Base-by-base conservation (phyloP, 1,284 basidiomycete species). In the Leucoagaricus sp. region DNA sequence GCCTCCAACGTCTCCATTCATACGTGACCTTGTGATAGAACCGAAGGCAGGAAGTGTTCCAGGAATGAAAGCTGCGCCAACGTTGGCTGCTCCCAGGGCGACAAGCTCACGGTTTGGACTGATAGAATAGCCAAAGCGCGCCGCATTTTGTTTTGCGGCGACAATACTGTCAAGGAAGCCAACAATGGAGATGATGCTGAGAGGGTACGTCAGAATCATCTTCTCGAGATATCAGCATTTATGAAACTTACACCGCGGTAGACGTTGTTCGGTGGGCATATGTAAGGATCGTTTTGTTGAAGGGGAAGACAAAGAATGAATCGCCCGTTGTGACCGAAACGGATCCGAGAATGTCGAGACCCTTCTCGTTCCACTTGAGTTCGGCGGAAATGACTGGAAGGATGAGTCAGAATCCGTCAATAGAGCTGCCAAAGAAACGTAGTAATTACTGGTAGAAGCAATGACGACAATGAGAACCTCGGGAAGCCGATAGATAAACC, bases 61-160 rank as follows among this genome's bases (percentile, higher is more conserved):
- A 3, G 92, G 90, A 54, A 96, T 74, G 64, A 94, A 89, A 0
- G 92, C 89, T 0, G 80, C 86, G 2, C 76, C 80, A 23, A 97
- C 75, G 69, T 98, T 98, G 4, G 86, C 85, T 12, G 89, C 85
- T 47, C 93, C 88, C n/a, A 95, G 75, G 0, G 93, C 93, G 40
- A 94, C 93, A 2, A 95, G 78, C 69, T 98, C 95, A 36, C 95
- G 86, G 68, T 97, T 97, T 0, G 95, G 93, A 61, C 89, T 91
- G 64, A 98, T 91, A 0, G 89, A 83, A 69, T 98, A 89, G 2
- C 92, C 90, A 66, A 89, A 96, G 23, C 86, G 84, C 3, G 86
- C 81, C 0, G 86, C 85, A 61, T 91, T 94, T 68, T 96, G 93
- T 66, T 97, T 94, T 2, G 91, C 92, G 0, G 91, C 87, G 1